These are phyloP conservation scores for Ogataea pignaliae DNA, from an alignment of 805 yeast genomes.

Conservation along the genomic window DNA sequence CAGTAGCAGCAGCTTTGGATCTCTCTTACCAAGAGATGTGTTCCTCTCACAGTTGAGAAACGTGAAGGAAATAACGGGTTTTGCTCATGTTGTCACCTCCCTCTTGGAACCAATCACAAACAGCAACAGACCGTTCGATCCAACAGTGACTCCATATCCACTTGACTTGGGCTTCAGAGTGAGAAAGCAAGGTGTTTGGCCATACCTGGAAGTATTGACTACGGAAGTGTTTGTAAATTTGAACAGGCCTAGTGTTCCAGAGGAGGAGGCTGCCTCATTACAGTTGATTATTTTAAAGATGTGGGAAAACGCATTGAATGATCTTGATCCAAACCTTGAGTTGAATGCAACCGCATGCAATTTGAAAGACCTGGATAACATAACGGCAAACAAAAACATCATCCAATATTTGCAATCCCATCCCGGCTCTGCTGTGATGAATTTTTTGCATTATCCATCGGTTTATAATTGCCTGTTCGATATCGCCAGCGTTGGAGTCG, in stretches of 20 bases:
- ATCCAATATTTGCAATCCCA: slow-evolving; percentile 54
- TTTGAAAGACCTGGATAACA: slow-evolving; percentile 40
- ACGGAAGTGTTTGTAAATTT: slow-evolving; percentile 60
- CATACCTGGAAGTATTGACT: slow-evolving; percentile 72
- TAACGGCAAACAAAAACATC: slow-evolving; percentile 42
- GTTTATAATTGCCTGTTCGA: slow-evolving; percentile 53
- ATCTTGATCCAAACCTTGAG: slow-evolving; percentile 50
- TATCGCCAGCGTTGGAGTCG: slow-evolving; percentile 57
- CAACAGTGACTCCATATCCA: slow-evolving; percentile 50
- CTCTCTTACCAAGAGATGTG: slow-evolving; percentile 33
- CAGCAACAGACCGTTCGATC: slow-evolving; percentile 33
- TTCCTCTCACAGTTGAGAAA: slow-evolving; percentile 44
- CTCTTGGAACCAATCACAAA: slow-evolving; percentile 28
- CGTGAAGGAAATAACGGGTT: slow-evolving; percentile 56
- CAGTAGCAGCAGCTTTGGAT: slow-evolving; percentile 13
- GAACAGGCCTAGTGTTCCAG: slow-evolving; percentile 33
- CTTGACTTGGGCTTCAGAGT: slow-evolving; percentile 54
- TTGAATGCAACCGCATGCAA: slow-evolving; percentile 46
- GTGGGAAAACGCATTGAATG: slow-evolving; percentile 41
- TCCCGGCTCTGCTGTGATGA: slow-evolving; percentile 64
- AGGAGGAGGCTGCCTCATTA: slow-evolving; percentile 36
- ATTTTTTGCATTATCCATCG: slow-evolving; percentile 55
- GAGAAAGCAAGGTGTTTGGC: slow-evolving; percentile 69
- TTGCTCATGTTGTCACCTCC: slow-evolving; percentile 47
- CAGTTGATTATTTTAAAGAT: slow-evolving; percentile 53